Conservation (phyloP, 2,329 filamentous ascomycete genomes). For the Zymoseptoria crescenta region DNA sequence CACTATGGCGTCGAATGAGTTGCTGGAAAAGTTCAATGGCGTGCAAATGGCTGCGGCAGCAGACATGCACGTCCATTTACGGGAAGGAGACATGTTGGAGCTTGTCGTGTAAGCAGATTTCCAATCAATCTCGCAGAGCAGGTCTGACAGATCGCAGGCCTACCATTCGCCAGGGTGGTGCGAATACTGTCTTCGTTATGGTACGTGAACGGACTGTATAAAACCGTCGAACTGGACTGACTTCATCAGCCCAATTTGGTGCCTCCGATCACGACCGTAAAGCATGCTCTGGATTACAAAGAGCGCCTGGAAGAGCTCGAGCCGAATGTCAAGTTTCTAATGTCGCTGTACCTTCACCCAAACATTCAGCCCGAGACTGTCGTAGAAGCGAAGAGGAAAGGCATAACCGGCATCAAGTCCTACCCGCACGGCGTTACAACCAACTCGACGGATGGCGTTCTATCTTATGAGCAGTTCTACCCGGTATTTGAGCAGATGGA, state of each 20-base stretch:
- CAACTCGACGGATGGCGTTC: conserved; percentile 59
- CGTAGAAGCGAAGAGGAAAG: conserved; percentile 61
- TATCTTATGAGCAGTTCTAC: conserved; percentile 63
- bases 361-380: conserved; percentile 49
- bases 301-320: conserved; percentile 37
- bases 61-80: conserved; percentile 45
- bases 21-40: conserved; percentile 36
- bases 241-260: conserved; percentile 41
- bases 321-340: conserved; percentile 43
- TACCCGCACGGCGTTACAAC: conserved; percentile 54
- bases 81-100: conserved; percentile 46
- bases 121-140: not conserved
- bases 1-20: conserved; percentile 21
- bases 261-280: conserved; percentile 43
- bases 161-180: conserved; percentile 44
- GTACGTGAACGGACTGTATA: conserved; percentile 26
- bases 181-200: conserved; percentile 49
- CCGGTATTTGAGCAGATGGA: conserved; percentile 88
- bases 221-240: not conserved
- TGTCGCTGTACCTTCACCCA: conserved; percentile 46
- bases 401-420: conserved; percentile 65
- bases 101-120: conserved; percentile 31
- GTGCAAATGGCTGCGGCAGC: conserved; percentile 42
- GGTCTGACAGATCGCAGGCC: conserved; percentile 27
- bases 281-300: conserved; percentile 41